phyloP scores from a whole-genome alignment of 2,329 filamentous ascomycete species.

The Pyricularia grisea region DNA sequence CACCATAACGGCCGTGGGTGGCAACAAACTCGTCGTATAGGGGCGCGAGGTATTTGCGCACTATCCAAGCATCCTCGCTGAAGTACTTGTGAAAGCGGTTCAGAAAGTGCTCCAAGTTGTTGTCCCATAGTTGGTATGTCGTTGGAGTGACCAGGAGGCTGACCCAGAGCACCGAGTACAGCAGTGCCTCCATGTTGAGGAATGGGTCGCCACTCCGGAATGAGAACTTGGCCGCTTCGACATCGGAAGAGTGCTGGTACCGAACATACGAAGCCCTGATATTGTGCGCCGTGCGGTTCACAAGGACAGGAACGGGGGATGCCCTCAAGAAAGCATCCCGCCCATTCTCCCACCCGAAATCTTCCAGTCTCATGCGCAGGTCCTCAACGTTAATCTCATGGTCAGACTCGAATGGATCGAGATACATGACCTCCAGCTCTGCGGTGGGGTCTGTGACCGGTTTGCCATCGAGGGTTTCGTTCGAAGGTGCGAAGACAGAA shows the following conservation, averaged over 20 bases:
- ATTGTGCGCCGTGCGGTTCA: constrained; percentile 69
- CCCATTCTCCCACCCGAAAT: constrained; percentile 25
- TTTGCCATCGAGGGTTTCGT: constrained; percentile 49
- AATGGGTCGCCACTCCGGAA: constrained; percentile 41
- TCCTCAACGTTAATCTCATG: constrained; percentile 53
- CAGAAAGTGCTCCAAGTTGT: constrained; percentile 55
- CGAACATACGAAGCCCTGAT: constrained; percentile 57
- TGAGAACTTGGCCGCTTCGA: constrained; percentile 12
- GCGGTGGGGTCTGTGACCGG: constrained; percentile 24
- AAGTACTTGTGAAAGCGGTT: constrained; percentile 55
- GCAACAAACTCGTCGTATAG: constrained; percentile 39
- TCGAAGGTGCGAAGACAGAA: constrained; percentile 56
- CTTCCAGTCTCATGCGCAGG: constrained; percentile 50
- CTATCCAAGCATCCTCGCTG: constrained; percentile 62
- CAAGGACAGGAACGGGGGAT: constrained; percentile 56
- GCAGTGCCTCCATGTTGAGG: constrained; percentile 45
- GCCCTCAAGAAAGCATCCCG: constrained; percentile 49
- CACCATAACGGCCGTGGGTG: constrained; percentile 13
- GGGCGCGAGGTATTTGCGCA: constrained; percentile 59
- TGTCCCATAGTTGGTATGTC: constrained; percentile 42
- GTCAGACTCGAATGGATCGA: constrained; percentile 70
- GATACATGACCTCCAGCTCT: constrained; percentile 48
- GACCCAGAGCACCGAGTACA: constrained; percentile 70
- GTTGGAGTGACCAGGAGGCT: constrained; percentile 44
- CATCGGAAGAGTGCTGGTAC: constrained; percentile 31